These are phyloP conservation scores for Ettlia oleoabundans DNA, from an alignment of 139 green algal genomes.

Conservation along the genomic window DNA sequence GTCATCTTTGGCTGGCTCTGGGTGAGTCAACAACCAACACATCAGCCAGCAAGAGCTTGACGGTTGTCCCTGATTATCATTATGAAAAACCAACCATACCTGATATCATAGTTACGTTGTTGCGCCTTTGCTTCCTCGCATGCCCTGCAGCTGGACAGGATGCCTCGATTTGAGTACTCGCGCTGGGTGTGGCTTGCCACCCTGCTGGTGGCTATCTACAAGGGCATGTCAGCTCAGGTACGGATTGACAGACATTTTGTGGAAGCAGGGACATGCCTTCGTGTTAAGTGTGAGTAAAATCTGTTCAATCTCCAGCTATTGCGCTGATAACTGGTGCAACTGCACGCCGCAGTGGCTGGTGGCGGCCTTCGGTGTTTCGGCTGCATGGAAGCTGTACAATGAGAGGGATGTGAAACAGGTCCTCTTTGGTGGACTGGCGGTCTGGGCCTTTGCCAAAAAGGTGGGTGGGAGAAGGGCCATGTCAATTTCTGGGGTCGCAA, in stretches of 20 bases:
- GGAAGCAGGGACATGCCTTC: too few species aligned
- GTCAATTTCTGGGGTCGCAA: too few species aligned
- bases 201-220: neutral
- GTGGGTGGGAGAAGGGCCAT: too few species aligned
- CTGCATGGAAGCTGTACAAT: constrained; percentile 26
- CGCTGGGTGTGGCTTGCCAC: neutral
- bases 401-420: too few species aligned
- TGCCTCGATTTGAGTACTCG: neutral
- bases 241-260: too few species aligned
- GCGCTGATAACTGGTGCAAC: neutral
- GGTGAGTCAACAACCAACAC: neutral
- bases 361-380: neutral
- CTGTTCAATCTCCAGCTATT: neutral
- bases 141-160: neutral
- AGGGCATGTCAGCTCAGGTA: neutral
- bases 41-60: neutral
- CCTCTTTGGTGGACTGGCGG: constrained; percentile 4
- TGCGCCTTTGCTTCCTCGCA: too few species aligned
- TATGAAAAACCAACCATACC: too few species aligned
- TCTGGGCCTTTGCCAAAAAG: neutral
- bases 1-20: neutral
- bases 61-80: too few species aligned
- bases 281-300: too few species aligned
- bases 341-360: constrained; percentile 29
- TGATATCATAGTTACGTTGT: too few species aligned